These are phyloP conservation scores for Fragaria nilgerrensis DNA, from an alignment of 306 rosid species.

Conservation along the genomic window DNA sequence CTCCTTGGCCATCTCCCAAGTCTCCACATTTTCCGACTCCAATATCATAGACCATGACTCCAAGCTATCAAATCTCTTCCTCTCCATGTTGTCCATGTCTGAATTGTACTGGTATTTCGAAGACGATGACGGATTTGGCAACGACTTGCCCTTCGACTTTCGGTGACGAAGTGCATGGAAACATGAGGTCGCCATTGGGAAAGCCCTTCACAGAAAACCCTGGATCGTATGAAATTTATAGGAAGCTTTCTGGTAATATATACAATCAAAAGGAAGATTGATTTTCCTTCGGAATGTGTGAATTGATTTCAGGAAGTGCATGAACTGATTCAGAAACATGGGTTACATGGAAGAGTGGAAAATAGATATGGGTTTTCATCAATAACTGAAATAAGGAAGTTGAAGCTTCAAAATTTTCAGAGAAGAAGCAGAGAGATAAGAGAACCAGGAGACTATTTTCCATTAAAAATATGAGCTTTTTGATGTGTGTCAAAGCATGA, in stretches of 20 bases:
- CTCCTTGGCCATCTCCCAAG: conserved; percentile 87
- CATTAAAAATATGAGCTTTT: conserved; percentile 12
- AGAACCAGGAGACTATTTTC: conserved; percentile 24
- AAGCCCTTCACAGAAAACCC: conserved; percentile 1
- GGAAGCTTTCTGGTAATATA: conserved; percentile 24
- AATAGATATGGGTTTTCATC: conserved; percentile 36
- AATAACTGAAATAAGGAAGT: conserved; percentile 33
- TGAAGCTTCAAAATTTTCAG: conserved; percentile 28
- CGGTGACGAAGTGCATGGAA: conserved; percentile 55
- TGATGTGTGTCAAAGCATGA: conserved; percentile 23
- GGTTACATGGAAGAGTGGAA: conserved; percentile 32
- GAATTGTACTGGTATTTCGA: conserved; percentile 49
- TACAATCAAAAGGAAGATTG: conserved; percentile 41
- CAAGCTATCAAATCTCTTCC: conserved; percentile 87
- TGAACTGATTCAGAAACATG: conserved; percentile 81
- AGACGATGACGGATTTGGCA: conserved; percentile 48
- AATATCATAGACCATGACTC: conserved; percentile 99
- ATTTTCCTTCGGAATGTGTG: conserved; percentile 78
- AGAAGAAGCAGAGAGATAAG: conserved; percentile 16
- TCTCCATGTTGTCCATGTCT: conserved; percentile 70
- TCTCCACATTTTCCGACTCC: conserved; percentile 92
- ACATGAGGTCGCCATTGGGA: conserved; percentile 69
- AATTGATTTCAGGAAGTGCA: conserved; percentile 72
- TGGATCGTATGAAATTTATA: conserved; percentile 1
- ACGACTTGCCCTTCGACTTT: conserved; percentile 64